Base-by-base conservation (phyloP, 164 flowering plant genomes). In the Litsea cubeba region DNA sequence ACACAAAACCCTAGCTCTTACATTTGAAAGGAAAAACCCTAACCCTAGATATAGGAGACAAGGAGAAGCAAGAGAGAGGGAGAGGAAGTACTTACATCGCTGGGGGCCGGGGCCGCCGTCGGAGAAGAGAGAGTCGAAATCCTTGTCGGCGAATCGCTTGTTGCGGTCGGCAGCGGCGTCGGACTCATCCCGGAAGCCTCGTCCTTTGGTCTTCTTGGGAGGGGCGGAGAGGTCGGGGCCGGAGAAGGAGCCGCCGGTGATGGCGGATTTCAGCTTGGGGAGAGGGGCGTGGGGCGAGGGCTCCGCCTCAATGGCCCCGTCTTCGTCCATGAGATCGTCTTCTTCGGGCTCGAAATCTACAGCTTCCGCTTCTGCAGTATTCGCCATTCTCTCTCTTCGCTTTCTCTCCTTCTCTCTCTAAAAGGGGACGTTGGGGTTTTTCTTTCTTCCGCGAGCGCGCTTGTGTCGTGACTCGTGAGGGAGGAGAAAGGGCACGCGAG, bases 311-410 rank as follows among this genome's bases (percentile, higher is more conserved):
- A 73, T 81, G 12, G 68, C 90, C 12, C 85, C 93, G 23, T 92
- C 98, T 79, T 94, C 98, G 87, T 92, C 98, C 97, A 92, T 92
- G 54, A 92, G 81, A 75, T 94, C 97, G 62, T 92, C 98, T 0
- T 94, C 97, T 82, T 94, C 95, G 12, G 90, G 91, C 86, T 94
- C 97, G 84, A 91, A 95, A 75, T 93, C 97, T 5, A 94, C 85
- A 1, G 96, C 89, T 74, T 94, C 97, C 1, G 79, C 91, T 3
- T 92, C 95, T 0, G 84, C 83, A 76, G 69, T 82, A 17, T 66
- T 57, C 28, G 12, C 63, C 51, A 26, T 30, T n/a, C 12, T 68
- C 26, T 46, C 54, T 68, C 25, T 40, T 68, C 23, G n/a, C 25
- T 46, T 22, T 12, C 17, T 12, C 54, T 68, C 71, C 3, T 11